Conservation (phyloP, 306 rosid species). For the Oemleria cerasiformis region DNA sequence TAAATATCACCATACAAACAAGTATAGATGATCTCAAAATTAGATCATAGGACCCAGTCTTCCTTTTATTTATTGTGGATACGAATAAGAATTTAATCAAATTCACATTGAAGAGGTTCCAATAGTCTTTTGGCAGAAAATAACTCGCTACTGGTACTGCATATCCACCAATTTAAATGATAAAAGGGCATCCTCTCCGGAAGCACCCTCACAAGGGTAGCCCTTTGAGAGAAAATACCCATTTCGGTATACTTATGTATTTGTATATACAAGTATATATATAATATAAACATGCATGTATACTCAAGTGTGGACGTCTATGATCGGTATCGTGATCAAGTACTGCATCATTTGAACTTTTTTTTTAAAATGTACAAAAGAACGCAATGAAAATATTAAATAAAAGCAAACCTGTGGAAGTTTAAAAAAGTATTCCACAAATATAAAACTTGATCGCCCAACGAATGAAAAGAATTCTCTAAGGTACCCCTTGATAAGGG, state of each 20-base stretch:
- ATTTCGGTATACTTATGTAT: neutral
- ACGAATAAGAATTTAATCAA: neutral
- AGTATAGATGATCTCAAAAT: constrained; percentile 11
- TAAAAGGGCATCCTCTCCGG: neutral
- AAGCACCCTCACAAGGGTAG: neutral
- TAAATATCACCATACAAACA: constrained; percentile 25
- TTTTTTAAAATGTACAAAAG: neutral
- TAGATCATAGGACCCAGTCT: constrained; percentile 11
- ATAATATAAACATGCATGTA: neutral
- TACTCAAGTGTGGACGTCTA: neutral
- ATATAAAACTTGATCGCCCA: constrained; percentile 74
- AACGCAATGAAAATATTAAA: constrained; percentile 14
- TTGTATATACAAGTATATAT: neutral
- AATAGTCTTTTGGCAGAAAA: neutral
- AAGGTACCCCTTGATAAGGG: constrained; percentile 48
- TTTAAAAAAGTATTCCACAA: constrained; percentile 77
- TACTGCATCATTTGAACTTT: neutral
- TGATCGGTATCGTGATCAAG: neutral
- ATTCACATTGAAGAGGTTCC: neutral
- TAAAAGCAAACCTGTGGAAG: constrained; percentile 66
- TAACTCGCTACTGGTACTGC: neutral
- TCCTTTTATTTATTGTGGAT: neutral
- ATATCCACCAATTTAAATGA: neutral
- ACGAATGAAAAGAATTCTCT: constrained; percentile 36
- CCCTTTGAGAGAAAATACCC: neutral